A percentile compares a stretch with the other conserved stretches of the same genome.
phyloP scores from a whole-genome alignment of 768 basidiomycete genomes.

The Coprinopsis marcescibilis region DNA sequence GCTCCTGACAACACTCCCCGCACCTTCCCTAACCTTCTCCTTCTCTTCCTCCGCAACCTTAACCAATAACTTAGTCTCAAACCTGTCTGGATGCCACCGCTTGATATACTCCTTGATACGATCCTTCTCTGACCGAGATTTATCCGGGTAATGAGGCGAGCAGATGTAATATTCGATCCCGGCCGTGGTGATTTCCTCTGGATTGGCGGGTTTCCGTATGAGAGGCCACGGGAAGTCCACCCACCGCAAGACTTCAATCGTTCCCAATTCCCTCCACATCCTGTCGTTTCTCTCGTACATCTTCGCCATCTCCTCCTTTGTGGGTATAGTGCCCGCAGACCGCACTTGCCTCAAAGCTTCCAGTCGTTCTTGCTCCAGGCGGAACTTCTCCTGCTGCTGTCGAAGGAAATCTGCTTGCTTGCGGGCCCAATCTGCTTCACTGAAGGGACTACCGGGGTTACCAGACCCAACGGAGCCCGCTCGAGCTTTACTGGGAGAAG shows the following conservation, averaged over 20 bases:
- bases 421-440: conserved; percentile 56
- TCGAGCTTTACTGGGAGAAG: conserved; percentile 25
- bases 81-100: conserved; percentile 80
- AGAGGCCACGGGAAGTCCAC: conserved; percentile 72
- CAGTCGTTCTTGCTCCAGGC: conserved; percentile 56
- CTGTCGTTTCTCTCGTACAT: conserved; percentile 58
- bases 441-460: conserved; percentile 18
- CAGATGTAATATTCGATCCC: conserved; percentile 59
- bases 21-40: conserved; percentile 66
- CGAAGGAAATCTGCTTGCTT: conserved; percentile 59
- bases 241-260: conserved; percentile 48
- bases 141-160: conserved; percentile 52
- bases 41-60: conserved; percentile 60
- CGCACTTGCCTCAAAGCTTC: conserved; percentile 51
- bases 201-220: conserved; percentile 46
- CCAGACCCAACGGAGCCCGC: conserved; percentile 30
- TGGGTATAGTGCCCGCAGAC: conserved; percentile 45
- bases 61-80: conserved; percentile 61
- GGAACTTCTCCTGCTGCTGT: conserved; percentile 65
- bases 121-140: conserved; percentile 53
- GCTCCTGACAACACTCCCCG: conserved; percentile 62
- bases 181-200: conserved; percentile 55
- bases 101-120: conserved; percentile 70
- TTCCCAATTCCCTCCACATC: conserved; percentile 48
- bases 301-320: conserved; percentile 50